These are phyloP conservation scores for Liquidambar formosana DNA, from an alignment of 164 flowering plant species.

Conservation along the genomic window DNA sequence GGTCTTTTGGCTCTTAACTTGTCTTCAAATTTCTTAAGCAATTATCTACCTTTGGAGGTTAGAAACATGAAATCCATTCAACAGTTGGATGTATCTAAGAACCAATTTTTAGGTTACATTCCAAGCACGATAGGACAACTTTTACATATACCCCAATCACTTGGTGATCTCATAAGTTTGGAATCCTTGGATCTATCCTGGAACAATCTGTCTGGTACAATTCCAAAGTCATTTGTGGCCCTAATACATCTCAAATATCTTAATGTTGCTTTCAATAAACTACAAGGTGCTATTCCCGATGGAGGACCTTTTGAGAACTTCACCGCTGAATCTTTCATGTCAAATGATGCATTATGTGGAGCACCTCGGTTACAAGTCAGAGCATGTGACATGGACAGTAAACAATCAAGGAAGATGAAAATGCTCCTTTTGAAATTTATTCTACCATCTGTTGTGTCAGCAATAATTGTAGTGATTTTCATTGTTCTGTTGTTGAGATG, in stretches of 20 bases:
- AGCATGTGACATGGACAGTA: neutral
- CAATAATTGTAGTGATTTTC: no score
- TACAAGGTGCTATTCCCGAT: no score
- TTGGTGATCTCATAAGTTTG: neutral
- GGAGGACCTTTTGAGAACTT: neutral
- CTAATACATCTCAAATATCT: no score
- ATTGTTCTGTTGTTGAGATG: no score
- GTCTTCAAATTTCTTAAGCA: neutral
- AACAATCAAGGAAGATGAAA: neutral
- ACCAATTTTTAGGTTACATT: neutral
- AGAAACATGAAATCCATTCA: neutral
- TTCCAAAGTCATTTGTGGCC: neutral
- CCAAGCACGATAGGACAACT: neutral
- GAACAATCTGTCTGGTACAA: neutral
- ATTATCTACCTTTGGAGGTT: neutral
- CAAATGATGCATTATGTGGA: neutral
- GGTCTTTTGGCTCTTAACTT: neutral
- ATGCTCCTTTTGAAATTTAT: neutral
- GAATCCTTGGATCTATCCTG: neutral
- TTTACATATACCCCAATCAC: neutral
- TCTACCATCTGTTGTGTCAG: no score
- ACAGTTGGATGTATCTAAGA: neutral
- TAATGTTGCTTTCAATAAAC: no score
- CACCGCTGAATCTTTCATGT: neutral
- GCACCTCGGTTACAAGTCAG: neutral